These are phyloP conservation scores for Serendipita indica DNA, from an alignment of 768 basidiomycete species.

Conservation along the genomic window DNA sequence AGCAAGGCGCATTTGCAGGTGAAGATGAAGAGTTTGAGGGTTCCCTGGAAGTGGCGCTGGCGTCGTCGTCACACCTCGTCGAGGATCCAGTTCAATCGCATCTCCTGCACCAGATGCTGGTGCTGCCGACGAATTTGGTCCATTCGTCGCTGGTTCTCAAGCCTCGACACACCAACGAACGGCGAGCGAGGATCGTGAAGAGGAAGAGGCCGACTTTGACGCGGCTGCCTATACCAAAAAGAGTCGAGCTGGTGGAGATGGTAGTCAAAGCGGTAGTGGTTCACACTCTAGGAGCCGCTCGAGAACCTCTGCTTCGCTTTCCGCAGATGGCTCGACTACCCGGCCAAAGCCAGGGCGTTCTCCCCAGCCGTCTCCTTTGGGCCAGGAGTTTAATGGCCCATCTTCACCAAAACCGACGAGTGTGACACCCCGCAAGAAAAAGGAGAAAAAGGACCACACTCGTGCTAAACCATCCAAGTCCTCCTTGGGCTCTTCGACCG, in stretches of 20 bases:
- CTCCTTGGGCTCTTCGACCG: not conserved
- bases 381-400: not conserved
- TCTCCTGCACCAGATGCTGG: slow-evolving; percentile 7
- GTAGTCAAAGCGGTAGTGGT: slow-evolving; percentile 18
- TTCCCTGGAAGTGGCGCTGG: slow-evolving; percentile 41
- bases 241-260: slow-evolving; percentile 24
- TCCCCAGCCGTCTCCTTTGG: not conserved
- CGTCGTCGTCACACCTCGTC: slow-evolving; percentile 17
- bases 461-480: not conserved
- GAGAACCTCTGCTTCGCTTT: slow-evolving; percentile 39
- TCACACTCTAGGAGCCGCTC: slow-evolving; percentile 48
- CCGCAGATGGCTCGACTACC: slow-evolving; percentile 13
- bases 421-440: not conserved
- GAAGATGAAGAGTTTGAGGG: slow-evolving; percentile 42
- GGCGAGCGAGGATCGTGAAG: slow-evolving; percentile 25
- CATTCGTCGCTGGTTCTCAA: slow-evolving; percentile 20
- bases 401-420: not conserved
- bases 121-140: slow-evolving; percentile 21
- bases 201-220: slow-evolving; percentile 39
- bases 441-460: not conserved
- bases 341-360: not conserved
- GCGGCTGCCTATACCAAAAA: slow-evolving; percentile 32
- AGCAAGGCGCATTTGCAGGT: slow-evolving; percentile 24
- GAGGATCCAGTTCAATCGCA: slow-evolving; percentile 11
- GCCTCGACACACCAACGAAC: slow-evolving; percentile 12